Evolutionary conservation across 352 stramenopile genomes (phyloP).

Genomic region (Globisporangium uncinulatum): DNA sequence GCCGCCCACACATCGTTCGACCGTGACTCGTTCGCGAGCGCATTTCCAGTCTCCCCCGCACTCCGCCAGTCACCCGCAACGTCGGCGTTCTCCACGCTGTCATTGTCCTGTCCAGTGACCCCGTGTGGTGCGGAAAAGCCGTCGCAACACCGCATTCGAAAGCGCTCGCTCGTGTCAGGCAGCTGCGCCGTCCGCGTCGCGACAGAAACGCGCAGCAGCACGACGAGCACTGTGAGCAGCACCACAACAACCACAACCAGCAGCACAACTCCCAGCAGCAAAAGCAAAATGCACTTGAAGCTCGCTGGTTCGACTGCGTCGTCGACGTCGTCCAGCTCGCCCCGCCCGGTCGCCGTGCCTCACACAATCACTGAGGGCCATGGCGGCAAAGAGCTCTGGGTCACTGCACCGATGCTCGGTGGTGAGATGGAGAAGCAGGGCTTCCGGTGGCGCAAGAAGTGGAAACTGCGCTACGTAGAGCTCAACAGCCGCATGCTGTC

Average conservation of each 20-base stretch:
- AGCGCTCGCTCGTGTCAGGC: not conserved
- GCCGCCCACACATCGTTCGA: not conserved
- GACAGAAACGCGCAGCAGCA: conserved; percentile 4
- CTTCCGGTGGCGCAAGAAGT: conserved; percentile 77
- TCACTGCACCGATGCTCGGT: conserved; percentile 64
- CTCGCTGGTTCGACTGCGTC: conserved; percentile 5
- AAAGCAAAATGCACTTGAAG: conserved; percentile 5
- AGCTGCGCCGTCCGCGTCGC: not conserved
- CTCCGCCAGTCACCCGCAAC: not conserved
- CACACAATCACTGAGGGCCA: conserved; percentile 78
- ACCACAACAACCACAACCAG: not conserved
- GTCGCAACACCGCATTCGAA: not conserved
- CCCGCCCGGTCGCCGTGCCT: conserved; percentile 33
- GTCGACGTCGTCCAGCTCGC: conserved; percentile 10
- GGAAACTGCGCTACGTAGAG: conserved; percentile 67
- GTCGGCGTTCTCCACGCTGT: not conserved
- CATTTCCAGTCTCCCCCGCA: not conserved
- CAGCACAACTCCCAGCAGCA: conserved; percentile 1
- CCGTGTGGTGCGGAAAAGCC: not conserved
- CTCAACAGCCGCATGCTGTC: conserved; percentile 65
- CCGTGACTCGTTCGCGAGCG: conserved; percentile 1
- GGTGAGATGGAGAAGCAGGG: conserved; percentile 68
- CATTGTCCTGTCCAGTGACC: not conserved
- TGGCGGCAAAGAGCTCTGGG: conserved; percentile 63
- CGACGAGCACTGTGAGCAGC: conserved; percentile 3